Base-by-base conservation (phyloP, 805 yeast species). In the Sugiyamaella smithiae region DNA sequence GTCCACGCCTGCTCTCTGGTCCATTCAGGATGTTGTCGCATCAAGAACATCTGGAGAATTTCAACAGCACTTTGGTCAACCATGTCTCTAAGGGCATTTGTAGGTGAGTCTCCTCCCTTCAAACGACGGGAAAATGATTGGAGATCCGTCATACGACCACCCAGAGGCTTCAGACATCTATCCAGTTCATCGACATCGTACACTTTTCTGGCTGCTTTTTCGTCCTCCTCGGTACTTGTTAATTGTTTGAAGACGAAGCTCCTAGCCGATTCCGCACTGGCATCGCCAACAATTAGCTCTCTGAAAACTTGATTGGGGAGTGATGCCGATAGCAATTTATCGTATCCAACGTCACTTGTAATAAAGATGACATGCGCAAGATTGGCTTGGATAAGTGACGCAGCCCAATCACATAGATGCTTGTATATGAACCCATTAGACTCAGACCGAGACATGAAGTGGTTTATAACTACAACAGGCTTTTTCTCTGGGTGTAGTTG, bases 91-190 rank as follows among this genome's bases (percentile, higher is more conserved):
- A 88, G 68, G 0, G 98, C 97, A 45, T 77, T 84, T 7, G 68
- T 59, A 1, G 96, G 95, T 5, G 78, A 63, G 63, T 93, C 99
- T 5, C 99, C 99, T 1, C 91, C 81, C 58, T 82, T 82, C 14
- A 93, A 78, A 45, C 98, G 84, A 62, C 98, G 78, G 1, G 85
- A 85, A 67, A 88, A 89, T 24, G 91, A 84, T 66, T 93, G 97
- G 45, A 93, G 72, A 65, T 93, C 99, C 40, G 89, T 74, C 90
- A 91, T 85, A 54, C 99, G 80, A 35, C 99, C 99, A 17, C 99
- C 99, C 23, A 93, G 68, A 9, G 96, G 95, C 23, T 71, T 79
- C 28, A 90, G 68, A 26, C 82, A 76, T 4, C 69, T 66, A 20
- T 79, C 82, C 20, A 89, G 71, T 7, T 72, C 74, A 1, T 61